phyloP scores from a whole-genome alignment of 106 monocot genomes.

The Cymbidium sinense region DNA sequence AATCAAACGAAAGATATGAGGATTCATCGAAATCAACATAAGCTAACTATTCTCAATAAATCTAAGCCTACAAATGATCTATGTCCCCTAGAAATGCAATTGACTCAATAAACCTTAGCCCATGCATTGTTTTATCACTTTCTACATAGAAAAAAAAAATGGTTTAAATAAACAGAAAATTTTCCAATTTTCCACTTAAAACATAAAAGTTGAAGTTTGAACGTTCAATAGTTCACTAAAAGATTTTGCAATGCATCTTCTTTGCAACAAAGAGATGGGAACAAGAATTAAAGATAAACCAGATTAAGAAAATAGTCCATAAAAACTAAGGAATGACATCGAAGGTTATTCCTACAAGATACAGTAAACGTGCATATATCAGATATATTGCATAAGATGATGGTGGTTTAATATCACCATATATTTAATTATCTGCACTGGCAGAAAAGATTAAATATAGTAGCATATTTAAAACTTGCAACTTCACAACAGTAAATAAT shows the following conservation, averaged over 20 bases:
- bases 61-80: neutral
- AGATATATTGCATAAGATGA: no score
- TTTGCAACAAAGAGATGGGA: neutral
- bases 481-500: neutral
- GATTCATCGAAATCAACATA: neutral
- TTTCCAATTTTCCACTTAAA: neutral
- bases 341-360: no score
- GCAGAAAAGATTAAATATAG: neutral
- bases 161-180: no score
- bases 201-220: neutral
- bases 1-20: neutral
- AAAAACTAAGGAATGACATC: no score
- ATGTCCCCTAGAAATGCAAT: neutral
- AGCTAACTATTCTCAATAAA: neutral
- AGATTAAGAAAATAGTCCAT: neutral
- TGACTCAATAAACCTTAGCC: neutral
- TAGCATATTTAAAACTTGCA: neutral
- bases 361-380: no score
- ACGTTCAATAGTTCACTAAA: neutral
- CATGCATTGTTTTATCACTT: neutral
- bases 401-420: no score
- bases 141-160: no score
- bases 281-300: neutral
- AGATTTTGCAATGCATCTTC: neutral
- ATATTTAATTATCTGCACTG: no score